phyloP scores from a whole-genome alignment of 1,139 yeast genomes.

The Candida pseudoviswanathii region DNA sequence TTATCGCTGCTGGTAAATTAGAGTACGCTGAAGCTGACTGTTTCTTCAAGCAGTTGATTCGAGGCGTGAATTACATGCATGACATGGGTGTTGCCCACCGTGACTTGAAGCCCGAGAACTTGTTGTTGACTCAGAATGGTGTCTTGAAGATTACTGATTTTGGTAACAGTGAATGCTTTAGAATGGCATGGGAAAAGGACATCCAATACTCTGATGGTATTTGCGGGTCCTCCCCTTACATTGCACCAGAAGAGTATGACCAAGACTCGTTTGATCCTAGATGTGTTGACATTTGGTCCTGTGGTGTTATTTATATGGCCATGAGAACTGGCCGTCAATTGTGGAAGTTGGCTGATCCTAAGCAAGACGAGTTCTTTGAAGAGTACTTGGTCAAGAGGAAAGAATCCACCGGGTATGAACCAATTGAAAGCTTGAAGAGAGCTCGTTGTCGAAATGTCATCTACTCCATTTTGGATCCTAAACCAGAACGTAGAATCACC shows the following conservation, averaged over 20 bases:
- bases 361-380: slow-evolving; percentile 77
- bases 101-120: slow-evolving; percentile 92
- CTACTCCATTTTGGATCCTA: slow-evolving; percentile 89
- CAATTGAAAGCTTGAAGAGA: slow-evolving; percentile 79
- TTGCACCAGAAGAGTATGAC: slow-evolving; percentile 92
- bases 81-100: slow-evolving; percentile 97
- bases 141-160: slow-evolving; percentile 88
- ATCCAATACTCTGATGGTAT: slow-evolving; percentile 83
- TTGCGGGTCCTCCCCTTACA: slow-evolving; percentile 89
- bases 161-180: slow-evolving; percentile 94
- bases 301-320: slow-evolving; percentile 97
- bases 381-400: slow-evolving; percentile 76
- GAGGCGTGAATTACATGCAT: slow-evolving; percentile 95
- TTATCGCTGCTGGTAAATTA: slow-evolving; percentile 80
- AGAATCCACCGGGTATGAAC: slow-evolving; percentile 84
- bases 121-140: slow-evolving; percentile 79
- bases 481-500: slow-evolving; percentile 81
- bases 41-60: slow-evolving; percentile 85
- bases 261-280: slow-evolving; percentile 83
- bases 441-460: slow-evolving; percentile 90
- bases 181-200: slow-evolving; percentile 95
- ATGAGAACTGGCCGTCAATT: slow-evolving; percentile 95
- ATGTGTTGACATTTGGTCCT: slow-evolving; percentile 93
- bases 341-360: slow-evolving; percentile 81
- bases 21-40: slow-evolving; percentile 93